phyloP scores from a whole-genome alignment of 2,329 filamentous ascomycete species.

The Pseudogymnoascus sp. region DNA sequence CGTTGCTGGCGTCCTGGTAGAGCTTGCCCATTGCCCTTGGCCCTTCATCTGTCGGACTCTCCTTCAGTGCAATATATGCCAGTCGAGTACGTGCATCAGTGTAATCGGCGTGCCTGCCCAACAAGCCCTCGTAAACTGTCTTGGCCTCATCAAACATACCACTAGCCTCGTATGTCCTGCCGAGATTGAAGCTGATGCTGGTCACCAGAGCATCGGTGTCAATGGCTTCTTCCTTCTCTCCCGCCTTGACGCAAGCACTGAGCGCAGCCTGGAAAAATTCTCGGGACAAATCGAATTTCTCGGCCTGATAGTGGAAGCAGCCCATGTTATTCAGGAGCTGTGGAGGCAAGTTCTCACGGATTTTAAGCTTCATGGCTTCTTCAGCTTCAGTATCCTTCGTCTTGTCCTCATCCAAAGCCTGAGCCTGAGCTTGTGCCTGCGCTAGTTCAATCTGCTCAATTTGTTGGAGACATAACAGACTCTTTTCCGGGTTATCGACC shows the following conservation, averaged over 20 bases:
- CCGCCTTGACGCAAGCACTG: conserved; percentile 75
- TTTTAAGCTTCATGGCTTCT: conserved; percentile 48
- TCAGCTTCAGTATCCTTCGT: conserved; percentile 56
- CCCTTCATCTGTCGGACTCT: conserved; percentile 75
- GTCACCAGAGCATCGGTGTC: conserved; percentile 91
- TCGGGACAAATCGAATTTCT: conserved; percentile 72
- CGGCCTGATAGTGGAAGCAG: conserved; percentile 86
- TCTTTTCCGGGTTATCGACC: conserved; percentile 76
- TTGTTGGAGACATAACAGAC: conserved; percentile 82
- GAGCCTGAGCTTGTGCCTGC: conserved; percentile 33
- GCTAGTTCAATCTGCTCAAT: conserved; percentile 86
- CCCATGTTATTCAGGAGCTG: conserved; percentile 96
- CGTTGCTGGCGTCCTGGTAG: conserved; percentile 73
- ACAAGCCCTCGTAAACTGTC: conserved; percentile 78
- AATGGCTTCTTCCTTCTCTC: conserved; percentile 64
- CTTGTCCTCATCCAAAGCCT: conserved; percentile 60
- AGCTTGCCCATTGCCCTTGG: conserved; percentile 79
- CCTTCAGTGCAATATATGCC: conserved; percentile 80
- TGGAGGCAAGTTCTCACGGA: conserved; percentile 76
- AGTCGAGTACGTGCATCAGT: conserved; percentile 83
- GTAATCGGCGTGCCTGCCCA: conserved; percentile 83
- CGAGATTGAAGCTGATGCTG: conserved; percentile 95
- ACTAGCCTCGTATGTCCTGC: conserved; percentile 83
- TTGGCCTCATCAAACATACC: conserved; percentile 75
- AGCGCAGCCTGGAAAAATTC: conserved; percentile 90